These are phyloP conservation scores for Pseudonitzschia multiseries DNA, from an alignment of 108 stramenopile species.

Conservation along the genomic window DNA sequence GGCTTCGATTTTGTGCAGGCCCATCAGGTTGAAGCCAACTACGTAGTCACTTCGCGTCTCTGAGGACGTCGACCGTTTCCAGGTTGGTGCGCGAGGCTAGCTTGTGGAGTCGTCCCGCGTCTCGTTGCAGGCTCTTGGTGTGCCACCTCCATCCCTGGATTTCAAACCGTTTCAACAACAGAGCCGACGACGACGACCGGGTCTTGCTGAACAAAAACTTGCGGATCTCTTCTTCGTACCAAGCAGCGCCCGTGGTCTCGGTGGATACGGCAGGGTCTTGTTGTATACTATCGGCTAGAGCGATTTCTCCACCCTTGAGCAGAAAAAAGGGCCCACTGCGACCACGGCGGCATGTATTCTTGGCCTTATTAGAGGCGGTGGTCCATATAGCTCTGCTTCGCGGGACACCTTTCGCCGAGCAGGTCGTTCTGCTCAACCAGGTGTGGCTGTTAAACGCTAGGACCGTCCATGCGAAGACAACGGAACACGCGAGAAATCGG, in stretches of 20 bases:
- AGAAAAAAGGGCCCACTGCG: neutral
- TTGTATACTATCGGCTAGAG: neutral
- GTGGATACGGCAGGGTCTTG: neutral
- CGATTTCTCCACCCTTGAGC: neutral
- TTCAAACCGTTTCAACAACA: conserved; percentile 42
- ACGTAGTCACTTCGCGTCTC: conserved; percentile 58
- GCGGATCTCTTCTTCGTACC: conserved; percentile 12
- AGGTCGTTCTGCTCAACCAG: neutral
- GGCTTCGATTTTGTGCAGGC: conserved; percentile 61
- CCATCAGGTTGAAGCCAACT: conserved; percentile 76
- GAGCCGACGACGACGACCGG: neutral
- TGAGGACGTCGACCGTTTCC: conserved; percentile 20
- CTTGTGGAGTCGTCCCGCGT: conserved; percentile 49
- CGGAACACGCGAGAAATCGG: neutral
- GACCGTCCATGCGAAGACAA: neutral
- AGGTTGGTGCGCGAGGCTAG: conserved; percentile 31
- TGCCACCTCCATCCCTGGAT: conserved; percentile 90
- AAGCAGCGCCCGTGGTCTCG: neutral
- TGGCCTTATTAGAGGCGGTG: neutral
- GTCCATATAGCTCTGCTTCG: neutral
- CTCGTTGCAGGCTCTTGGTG: conserved; percentile 65
- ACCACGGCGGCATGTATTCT: neutral
- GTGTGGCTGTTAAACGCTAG: neutral
- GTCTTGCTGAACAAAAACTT: neutral
- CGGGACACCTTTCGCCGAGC: neutral